Base-by-base conservation (phyloP, 2,329 filamentous ascomycete species). In the Epichloe baconii region DNA sequence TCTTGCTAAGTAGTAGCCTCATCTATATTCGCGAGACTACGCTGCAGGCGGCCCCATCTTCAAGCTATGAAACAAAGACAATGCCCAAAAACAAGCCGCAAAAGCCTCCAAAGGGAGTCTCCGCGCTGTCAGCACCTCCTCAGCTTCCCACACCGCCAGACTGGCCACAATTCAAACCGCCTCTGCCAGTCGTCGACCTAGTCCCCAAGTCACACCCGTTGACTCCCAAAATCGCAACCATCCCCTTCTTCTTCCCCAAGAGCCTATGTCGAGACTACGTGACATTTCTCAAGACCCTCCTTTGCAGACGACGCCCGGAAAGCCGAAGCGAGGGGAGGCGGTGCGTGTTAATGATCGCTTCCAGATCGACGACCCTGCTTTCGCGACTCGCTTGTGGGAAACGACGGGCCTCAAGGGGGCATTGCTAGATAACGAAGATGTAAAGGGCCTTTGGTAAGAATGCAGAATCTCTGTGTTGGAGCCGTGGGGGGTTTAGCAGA, bases 281-380 rank as follows among this genome's bases (percentile, higher is more conserved):
- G 47, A 74, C 78, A 1, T 93, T 91, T 59, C 76, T 94, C 1
- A 68, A 68, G 50, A 78, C 76, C 0, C 68, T 95, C 3, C 87
- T 0, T 70, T 95, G 44, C 77, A 77, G 44, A 94, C 88, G 1
- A 95, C 88, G 0, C 88, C 88, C 0, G 81, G 80, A 0, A 82
- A 80, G 54, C 88, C 88, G 1, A 91, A 86, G 65, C 82, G 80
- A 54, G 88, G 86, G 46, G 83, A 93, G 51, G 89, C 89, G 1
- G 77, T 88, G 7, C 77, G 91, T 37, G 86, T 95, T 45, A 96
- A 96, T 64, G 91, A 96, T 64, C 81, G 91, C 11, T 95, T 85
- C 59, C 88, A 95, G 68, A 71, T 95, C 19, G 72, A 89, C 31
- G 90, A 96, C 68, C 68, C 78, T 31, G 66, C 57, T 0, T 95